phyloP scores from a whole-genome alignment of 192 early-diverging fungal genomes.

The Chytriomyces sp. region DNA sequence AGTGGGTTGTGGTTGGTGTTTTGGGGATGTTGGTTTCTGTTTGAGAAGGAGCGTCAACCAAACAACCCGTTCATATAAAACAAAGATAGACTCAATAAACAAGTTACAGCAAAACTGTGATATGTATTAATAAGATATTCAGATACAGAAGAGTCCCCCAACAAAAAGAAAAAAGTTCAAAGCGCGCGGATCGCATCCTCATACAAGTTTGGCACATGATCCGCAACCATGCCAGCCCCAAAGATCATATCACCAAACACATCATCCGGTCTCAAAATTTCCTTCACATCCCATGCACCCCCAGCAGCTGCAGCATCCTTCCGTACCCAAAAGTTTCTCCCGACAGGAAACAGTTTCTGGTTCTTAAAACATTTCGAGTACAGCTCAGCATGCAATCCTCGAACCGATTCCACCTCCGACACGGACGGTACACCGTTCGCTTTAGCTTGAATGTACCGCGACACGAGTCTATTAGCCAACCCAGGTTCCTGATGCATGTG shows the following conservation, averaged over 20 bases:
- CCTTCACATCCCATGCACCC: slow-evolving; percentile 10
- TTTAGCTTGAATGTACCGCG: slow-evolving; percentile 7
- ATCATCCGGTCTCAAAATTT: slow-evolving; percentile 27
- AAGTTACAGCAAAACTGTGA: no score
- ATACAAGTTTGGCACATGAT: slow-evolving; percentile 46
- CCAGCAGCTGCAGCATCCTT: slow-evolving; percentile 2
- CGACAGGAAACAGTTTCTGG: slow-evolving; percentile 49
- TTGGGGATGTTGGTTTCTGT: not conserved
- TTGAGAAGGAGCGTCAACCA: not conserved
- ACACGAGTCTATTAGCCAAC: slow-evolving; percentile 2
- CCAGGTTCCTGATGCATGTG: slow-evolving; percentile 27
- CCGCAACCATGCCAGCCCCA: slow-evolving; percentile 28
- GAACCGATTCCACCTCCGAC: not conserved
- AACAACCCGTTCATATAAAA: not conserved
- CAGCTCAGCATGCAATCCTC: not conserved
- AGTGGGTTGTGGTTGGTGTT: not conserved
- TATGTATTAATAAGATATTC: no score
- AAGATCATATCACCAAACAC: slow-evolving; percentile 50
- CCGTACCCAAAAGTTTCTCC: slow-evolving; percentile 45
- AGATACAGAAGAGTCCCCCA: no score
- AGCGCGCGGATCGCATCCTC: slow-evolving; percentile 18
- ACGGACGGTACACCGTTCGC: slow-evolving; percentile 1
- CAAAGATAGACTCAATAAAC: no score
- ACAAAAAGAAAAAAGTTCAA: no score
- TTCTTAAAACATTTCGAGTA: slow-evolving; percentile 28